phyloP scores from a whole-genome alignment of 164 flowering plant species.

The Santalum album region DNA sequence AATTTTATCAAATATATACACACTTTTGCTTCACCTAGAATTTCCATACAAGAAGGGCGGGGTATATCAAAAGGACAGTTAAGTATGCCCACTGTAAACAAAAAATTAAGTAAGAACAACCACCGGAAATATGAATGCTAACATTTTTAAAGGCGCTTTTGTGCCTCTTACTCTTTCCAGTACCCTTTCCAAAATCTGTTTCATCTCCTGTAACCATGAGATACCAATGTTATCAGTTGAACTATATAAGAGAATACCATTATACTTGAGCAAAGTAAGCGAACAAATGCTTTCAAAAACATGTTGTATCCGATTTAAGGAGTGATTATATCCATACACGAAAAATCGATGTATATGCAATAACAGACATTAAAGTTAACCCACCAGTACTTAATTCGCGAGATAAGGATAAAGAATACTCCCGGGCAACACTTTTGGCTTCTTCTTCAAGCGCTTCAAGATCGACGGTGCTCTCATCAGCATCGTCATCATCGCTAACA shows the following conservation, averaged over 20 bases:
- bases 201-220: constrained; percentile 41
- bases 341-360: background rate
- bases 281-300: background rate
- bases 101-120: background rate
- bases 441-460: constrained; percentile 50
- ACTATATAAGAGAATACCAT: no score
- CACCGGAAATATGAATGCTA: constrained; percentile 14
- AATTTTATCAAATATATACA: no score
- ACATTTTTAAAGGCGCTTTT: constrained; percentile 20
- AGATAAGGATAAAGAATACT: constrained; percentile 39
- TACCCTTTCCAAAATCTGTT: constrained; percentile 20
- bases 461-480: constrained; percentile 16
- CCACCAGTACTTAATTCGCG: constrained; percentile 48
- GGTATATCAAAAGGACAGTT: no score
- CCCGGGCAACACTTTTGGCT: constrained; percentile 40
- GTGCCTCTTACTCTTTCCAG: constrained; percentile 33
- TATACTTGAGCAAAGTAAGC: background rate
- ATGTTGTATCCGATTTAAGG: background rate
- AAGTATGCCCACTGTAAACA: background rate
- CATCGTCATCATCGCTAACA: constrained; percentile 11
- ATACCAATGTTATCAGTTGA: background rate
- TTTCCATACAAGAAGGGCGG: no score
- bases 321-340: background rate
- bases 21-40: no score
- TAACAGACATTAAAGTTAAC: background rate